Base-by-base conservation (phyloP, 805 yeast genomes). In the Zygosaccharomyces siamensis region DNA sequence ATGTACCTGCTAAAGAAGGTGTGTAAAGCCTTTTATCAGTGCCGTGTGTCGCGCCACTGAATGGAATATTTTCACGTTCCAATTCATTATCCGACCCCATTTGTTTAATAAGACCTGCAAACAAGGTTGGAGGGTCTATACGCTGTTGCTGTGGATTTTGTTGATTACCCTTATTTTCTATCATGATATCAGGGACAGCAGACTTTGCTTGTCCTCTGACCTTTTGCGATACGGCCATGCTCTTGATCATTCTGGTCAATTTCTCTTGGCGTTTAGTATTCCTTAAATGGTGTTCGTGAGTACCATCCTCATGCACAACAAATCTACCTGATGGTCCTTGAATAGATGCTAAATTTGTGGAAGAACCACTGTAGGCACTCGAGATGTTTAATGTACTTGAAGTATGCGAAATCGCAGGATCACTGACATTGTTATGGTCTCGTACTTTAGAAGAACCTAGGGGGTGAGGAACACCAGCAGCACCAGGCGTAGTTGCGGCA, bases 251-350 rank as follows among this genome's bases (percentile, higher is more conserved):
- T 51, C 80, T 80, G 6, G 83, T 75, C 32, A 86, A 64, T 57
- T 85, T 86, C 60, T 86, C 95, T 64, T 86, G 92, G 57, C 95
- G 73, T 63, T 81, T 84, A 6, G 92, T 83, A 39, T 84, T 82
- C 50, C 80, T 76, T 51, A 92, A 72, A 62, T 80, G 81, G 67
- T 92, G 99, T 59, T 79, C 87, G 66, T 92, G 99, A 10, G 70
- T 53, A 4, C 95, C 95, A 56, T 83, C 84, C 43, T 82, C 88
- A 43, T 71, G 69, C 60, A 82, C 68, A 18, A 70, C 58, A 61
- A 83, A 83, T 38, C 90, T 61, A 20, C 60, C 56, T 20, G 51
- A 37, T 12, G 42, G 38, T 8, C 21, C 39, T 32, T 43, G 46
- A 7, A 28, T 27, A 18, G 39, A 35, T 12, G 41, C 39, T 21